Conservation (phyloP, 73 alveolate species). For the Halteria grandinella region DNA sequence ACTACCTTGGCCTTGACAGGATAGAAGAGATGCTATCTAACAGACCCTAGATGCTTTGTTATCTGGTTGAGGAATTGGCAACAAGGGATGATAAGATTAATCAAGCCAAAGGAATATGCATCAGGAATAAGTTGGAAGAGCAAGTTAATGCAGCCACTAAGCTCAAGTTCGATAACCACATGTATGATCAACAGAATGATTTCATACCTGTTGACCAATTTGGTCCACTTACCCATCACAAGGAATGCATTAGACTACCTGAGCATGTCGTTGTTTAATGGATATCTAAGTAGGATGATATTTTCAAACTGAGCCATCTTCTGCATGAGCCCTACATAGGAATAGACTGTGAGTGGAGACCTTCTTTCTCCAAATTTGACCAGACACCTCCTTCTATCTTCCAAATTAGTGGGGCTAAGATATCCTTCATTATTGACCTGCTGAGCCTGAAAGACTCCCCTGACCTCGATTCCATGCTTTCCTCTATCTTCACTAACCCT, state of each 20-base stretch:
- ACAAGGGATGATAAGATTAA: constrained; percentile 25
- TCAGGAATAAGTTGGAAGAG: constrained; percentile 21
- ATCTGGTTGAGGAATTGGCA: constrained; percentile 59
- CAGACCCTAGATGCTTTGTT: constrained; percentile 20
- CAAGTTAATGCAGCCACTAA: constrained; percentile 19
- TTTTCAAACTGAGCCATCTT: constrained; percentile 6
- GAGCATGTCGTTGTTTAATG: constrained; percentile 18
- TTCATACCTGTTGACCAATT: constrained; percentile 26
- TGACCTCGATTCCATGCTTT: constrained; percentile 61
- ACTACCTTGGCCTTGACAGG: constrained; percentile 54
- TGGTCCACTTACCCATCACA: constrained; percentile 50
- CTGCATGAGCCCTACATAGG: constrained; percentile 67
- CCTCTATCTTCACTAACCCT: constrained; percentile 56
- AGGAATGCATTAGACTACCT: constrained; percentile 45
- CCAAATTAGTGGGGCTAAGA: constrained; percentile 76
- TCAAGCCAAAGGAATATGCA: constrained; percentile 52
- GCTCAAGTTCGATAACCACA: background rate
- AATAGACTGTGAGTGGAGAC: constrained; percentile 92
- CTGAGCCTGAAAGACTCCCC: constrained; percentile 40
- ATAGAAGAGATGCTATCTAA: constrained; percentile 59
- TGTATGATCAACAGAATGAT: constrained; percentile 15
- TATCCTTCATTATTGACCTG: constrained; percentile 77
- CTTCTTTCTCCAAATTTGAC: constrained; percentile 63
- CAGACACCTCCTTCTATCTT: constrained; percentile 73
- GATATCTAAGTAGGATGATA: constrained; percentile 40